Conservation (phyloP, 306 rosid genomes). For the Sicyos baderoa region DNA sequence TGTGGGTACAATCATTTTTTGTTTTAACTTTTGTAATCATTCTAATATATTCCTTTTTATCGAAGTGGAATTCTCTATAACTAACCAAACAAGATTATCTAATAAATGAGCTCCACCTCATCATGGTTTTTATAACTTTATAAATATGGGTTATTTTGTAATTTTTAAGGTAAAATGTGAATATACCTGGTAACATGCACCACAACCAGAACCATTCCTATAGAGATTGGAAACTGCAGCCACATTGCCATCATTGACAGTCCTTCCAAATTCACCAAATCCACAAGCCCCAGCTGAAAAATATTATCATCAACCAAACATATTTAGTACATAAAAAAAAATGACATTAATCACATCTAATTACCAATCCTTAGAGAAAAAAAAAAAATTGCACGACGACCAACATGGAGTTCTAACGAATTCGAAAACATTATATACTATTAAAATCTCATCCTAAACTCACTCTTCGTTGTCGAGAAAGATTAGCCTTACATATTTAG, state of each 20-base stretch:
- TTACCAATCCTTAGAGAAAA: not conserved
- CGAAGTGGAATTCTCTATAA: not conserved
- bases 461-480: not conserved
- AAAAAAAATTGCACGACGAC: too few relatives aligned
- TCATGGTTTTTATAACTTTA: not conserved
- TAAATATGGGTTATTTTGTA: too few relatives aligned
- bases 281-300: constrained; percentile 82
- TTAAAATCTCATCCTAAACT: not conserved
- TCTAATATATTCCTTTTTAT: too few relatives aligned
- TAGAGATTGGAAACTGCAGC: constrained; percentile 66
- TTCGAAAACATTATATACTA: not conserved
- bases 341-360: not conserved
- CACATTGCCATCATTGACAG: constrained; percentile 60
- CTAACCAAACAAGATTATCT: not conserved
- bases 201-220: constrained; percentile 68
- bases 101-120: too few relatives aligned
- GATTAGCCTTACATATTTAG: not conserved
- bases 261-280: constrained; percentile 67
- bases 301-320: not conserved
- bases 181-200: constrained; percentile 72
- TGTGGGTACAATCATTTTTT: not conserved
- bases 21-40: not conserved
- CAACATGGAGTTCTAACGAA: not conserved
- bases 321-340: too few relatives aligned
- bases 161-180: not conserved